Evolutionary conservation across 768 basidiomycete species (phyloP).

Genomic region (Pleurotus sapidus): DNA sequence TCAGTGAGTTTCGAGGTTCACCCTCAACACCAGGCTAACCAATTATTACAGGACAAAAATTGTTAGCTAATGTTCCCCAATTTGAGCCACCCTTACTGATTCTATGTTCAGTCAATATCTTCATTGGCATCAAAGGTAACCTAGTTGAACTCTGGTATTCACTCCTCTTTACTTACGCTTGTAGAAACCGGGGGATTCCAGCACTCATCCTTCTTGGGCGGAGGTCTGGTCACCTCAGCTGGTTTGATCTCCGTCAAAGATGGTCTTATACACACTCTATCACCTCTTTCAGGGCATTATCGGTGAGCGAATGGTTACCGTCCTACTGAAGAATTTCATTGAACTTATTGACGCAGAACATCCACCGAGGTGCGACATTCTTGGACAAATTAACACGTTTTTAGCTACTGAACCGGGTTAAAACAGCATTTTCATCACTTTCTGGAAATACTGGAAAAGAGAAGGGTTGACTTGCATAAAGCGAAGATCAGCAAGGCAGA

Average conservation of each 20-base stretch:
- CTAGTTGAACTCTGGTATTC: not conserved
- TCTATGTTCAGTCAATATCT: constrained; percentile 48
- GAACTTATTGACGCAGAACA: constrained; percentile 31
- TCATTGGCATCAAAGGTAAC: constrained; percentile 61
- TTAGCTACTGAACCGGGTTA: not conserved
- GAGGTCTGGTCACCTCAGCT: constrained; percentile 62
- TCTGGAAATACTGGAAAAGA: constrained; percentile 45
- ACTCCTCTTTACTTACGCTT: not conserved
- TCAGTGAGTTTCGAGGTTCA: constrained; percentile 35
- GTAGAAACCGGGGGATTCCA: constrained; percentile 57
- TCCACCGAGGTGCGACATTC: constrained; percentile 44
- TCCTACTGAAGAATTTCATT: not conserved
- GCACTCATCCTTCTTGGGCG: constrained; percentile 59
- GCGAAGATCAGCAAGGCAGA: constrained; percentile 63
- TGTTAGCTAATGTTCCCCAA: constrained; percentile 29
- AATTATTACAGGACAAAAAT: constrained; percentile 41
- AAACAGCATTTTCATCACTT: constrained; percentile 58
- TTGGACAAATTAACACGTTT: not conserved
- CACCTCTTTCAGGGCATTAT: constrained; percentile 69
- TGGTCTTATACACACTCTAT: constrained; percentile 56
- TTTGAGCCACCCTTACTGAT: not conserved
- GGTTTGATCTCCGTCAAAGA: constrained; percentile 64
- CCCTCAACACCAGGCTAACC: not conserved
- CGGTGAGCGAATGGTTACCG: constrained; percentile 23
- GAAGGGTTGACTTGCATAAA: constrained; percentile 57